phyloP scores from a whole-genome alignment of 306 rosid species.

The Vachellia pachyceras region DNA sequence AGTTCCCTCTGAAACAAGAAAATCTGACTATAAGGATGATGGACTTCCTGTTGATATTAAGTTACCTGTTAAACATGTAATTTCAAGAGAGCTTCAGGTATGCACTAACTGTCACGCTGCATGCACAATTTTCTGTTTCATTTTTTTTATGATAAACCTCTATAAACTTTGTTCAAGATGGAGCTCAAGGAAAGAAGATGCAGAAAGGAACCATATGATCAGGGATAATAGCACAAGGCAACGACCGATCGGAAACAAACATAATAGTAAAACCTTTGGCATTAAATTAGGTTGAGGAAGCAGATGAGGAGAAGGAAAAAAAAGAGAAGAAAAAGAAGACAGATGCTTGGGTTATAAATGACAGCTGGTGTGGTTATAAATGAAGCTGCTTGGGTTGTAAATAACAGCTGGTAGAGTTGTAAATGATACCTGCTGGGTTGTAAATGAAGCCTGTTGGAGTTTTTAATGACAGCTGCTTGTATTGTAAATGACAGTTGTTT shows the following conservation, averaged over 20 bases:
- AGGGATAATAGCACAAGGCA: not conserved
- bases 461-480: too few species aligned
- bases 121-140: conserved; percentile 26
- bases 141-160: conserved; percentile 12
- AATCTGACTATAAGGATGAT: conserved; percentile 77
- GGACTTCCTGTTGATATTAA: conserved; percentile 69
- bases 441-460: too few species aligned
- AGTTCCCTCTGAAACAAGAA: conserved; percentile 66
- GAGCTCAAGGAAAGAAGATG: not conserved
- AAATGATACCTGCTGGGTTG: too few species aligned
- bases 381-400: too few species aligned
- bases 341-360: too few species aligned
- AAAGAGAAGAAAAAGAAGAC: too few species aligned
- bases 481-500: too few species aligned
- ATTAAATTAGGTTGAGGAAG: not conserved
- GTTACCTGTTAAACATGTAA: conserved; percentile 72
- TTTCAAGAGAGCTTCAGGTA: conserved; percentile 90
- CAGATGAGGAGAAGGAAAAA: too few species aligned
- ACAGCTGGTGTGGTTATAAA: too few species aligned
- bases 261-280: not conserved
- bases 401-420: too few species aligned
- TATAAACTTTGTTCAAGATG: conserved; percentile 28
- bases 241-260: not conserved
- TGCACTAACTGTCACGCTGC: conserved; percentile 32
- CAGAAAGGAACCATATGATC: not conserved